Percentiles rank a stretch among this genome's conserved stretches.
Evolutionary conservation across 2,329 filamentous ascomycete genomes (phyloP).

Genomic region (Diaporthe capsici): DNA sequence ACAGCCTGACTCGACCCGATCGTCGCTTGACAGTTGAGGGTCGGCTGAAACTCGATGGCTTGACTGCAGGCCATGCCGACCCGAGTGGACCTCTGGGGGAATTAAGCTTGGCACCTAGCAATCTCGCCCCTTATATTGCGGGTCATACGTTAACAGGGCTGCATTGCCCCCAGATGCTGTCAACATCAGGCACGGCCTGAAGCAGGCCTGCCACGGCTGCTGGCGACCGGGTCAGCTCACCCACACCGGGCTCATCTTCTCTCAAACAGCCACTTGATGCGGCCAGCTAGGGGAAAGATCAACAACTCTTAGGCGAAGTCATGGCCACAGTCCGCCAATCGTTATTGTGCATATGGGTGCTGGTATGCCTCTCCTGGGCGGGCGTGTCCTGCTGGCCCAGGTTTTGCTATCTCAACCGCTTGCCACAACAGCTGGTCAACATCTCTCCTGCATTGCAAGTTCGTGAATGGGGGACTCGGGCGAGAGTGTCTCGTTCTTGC

Average conservation of each 20-base stretch:
- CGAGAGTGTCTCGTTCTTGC: no score
- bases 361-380: background rate
- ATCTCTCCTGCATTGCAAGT: background rate
- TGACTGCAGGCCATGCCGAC: slow-evolving; percentile 7
- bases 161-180: slow-evolving; percentile 8
- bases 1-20: background rate
- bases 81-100: slow-evolving; percentile 21
- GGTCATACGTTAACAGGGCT: slow-evolving; percentile 13
- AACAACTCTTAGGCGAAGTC: background rate
- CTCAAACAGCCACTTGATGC: slow-evolving; percentile 4
- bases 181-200: background rate
- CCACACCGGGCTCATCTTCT: background rate
- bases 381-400: background rate
- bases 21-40: background rate
- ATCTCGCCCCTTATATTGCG: slow-evolving; percentile 33
- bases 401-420: background rate
- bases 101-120: slow-evolving; percentile 26
- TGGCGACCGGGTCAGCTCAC: background rate
- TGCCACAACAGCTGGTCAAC: background rate
- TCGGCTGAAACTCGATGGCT: slow-evolving; percentile 14
- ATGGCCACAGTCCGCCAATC: no score
- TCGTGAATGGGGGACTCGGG: background rate
- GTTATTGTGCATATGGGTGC: background rate
- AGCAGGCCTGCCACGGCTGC: background rate
- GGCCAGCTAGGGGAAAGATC: background rate